Evolutionary conservation across 1,139 yeast species (phyloP).

Genomic region (Schwanniomyces etchellsii): DNA sequence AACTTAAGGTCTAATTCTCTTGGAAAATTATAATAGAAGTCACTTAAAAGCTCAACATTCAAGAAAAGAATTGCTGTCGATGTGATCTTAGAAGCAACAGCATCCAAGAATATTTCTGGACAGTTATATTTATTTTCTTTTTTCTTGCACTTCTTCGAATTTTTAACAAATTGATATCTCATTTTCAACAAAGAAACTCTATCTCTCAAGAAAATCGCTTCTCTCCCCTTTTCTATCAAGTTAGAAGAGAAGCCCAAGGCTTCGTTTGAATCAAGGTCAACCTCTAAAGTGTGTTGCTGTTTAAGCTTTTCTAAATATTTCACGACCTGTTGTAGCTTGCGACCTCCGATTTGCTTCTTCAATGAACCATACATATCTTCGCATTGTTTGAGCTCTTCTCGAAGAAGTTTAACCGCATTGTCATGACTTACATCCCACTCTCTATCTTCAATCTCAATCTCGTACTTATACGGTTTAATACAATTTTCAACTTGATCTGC

Average conservation of each 20-base stretch:
- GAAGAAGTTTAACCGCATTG: constrained; percentile 64
- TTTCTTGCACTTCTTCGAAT: constrained; percentile 63
- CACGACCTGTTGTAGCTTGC: constrained; percentile 78
- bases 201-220: constrained; percentile 77
- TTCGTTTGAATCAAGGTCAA: constrained; percentile 45
- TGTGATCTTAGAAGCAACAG: constrained; percentile 85
- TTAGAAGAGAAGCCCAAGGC: constrained; percentile 74
- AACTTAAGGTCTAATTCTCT: constrained; percentile 81
- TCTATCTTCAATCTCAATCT: constrained; percentile 90
- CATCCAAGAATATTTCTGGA: constrained; percentile 91
- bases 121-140: constrained; percentile 85
- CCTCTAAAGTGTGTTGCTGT: constrained; percentile 37
- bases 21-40: constrained; percentile 94
- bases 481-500: constrained; percentile 99
- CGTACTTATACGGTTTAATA: constrained; percentile 95
- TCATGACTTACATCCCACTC: constrained; percentile 87
- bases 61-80: constrained; percentile 89
- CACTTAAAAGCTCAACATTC: constrained; percentile 89
- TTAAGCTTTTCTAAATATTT: constrained; percentile 58
- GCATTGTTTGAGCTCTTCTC: constrained; percentile 85
- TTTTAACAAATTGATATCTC: constrained; percentile 72
- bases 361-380: constrained; percentile 58
- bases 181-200: constrained; percentile 67
- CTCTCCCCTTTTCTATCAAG: constrained; percentile 69
- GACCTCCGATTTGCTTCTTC: constrained; percentile 71